Conservation (phyloP, 2,329 filamentous ascomycete genomes). For the Botryotinia convoluta region DNA sequence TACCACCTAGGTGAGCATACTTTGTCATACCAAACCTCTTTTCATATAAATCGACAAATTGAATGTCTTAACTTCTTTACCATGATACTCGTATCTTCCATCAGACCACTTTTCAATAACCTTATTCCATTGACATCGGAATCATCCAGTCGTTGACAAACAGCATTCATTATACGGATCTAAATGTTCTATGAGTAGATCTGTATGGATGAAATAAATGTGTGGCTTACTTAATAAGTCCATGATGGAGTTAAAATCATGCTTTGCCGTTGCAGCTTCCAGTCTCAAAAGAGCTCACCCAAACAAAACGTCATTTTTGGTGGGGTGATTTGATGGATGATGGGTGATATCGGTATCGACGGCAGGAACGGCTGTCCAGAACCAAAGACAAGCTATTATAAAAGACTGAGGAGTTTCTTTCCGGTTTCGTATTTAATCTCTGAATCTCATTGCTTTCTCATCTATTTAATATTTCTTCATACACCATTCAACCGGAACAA, state of each 20-base stretch:
- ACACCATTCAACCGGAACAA: neutral
- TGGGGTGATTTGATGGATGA: slow-evolving; percentile 23
- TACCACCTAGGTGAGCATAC: neutral
- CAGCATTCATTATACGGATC: neutral
- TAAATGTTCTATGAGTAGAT: neutral
- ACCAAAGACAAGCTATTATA: slow-evolving; percentile 2
- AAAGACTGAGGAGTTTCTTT: neutral
- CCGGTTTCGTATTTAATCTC: neutral
- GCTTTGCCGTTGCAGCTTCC: neutral
- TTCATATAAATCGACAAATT: neutral
- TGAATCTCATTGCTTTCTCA: neutral
- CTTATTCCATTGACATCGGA: neutral
- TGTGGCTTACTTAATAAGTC: slow-evolving; percentile 3
- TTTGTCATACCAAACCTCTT: neutral
- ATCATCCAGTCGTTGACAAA: neutral
- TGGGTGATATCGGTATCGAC: slow-evolving; percentile 8
- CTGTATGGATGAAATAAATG: neutral
- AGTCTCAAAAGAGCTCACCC: neutral
- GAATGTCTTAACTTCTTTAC: neutral
- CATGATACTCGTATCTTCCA: neutral
- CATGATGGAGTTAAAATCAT: neutral
- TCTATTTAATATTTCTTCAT: neutral
- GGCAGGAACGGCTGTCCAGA: neutral
- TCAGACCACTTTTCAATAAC: neutral
- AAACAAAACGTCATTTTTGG: slow-evolving; percentile 15